A percentile compares a stretch with the other conserved stretches of the same genome.
These are phyloP conservation scores for Xylariaceae sp. DNA, from an alignment of 2,329 filamentous ascomycete genomes.

Conservation along the genomic window DNA sequence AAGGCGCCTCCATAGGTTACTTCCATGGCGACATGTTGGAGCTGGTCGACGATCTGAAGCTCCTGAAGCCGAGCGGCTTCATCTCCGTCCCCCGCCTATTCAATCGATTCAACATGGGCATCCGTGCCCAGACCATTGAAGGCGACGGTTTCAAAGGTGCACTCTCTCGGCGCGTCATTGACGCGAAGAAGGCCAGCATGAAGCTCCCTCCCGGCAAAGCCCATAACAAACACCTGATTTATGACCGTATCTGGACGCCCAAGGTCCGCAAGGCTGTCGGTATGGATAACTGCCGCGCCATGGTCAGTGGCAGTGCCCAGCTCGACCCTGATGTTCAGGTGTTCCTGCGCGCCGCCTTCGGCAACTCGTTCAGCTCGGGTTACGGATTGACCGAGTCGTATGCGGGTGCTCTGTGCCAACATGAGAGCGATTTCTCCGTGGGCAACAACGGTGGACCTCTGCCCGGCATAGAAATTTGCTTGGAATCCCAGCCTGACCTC, in stretches of 20 bases:
- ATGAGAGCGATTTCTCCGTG: constrained; percentile 59
- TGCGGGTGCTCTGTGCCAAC: constrained; percentile 65
- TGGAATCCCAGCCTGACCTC: constrained; percentile 86
- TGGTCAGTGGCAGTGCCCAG: constrained; percentile 86
- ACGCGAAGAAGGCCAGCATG: constrained; percentile 72
- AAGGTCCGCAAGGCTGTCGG: constrained; percentile 82
- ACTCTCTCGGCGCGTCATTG: constrained; percentile 71
- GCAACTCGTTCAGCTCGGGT: constrained; percentile 72
- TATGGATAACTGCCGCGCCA: constrained; percentile 61
- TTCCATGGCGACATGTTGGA: constrained; percentile 88
- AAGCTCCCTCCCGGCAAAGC: constrained; percentile 63
- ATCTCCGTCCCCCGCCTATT: constrained; percentile 85
- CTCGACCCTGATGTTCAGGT: constrained; percentile 82
- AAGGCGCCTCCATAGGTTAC: constrained; percentile 73
- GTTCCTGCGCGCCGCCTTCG: constrained; percentile 80
- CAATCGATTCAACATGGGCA: constrained; percentile 80
- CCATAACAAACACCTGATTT: constrained; percentile 70
- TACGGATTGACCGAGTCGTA: constrained; percentile 95
- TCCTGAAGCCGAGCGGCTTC: constrained; percentile 74
- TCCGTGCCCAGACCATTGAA: constrained; percentile 72
- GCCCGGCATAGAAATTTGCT: constrained; percentile 63
- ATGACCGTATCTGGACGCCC: constrained; percentile 82
- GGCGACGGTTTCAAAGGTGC: constrained; percentile 73
- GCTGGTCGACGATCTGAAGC: constrained; percentile 84
- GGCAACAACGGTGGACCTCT: constrained; percentile 76